Evolutionary conservation across 2,329 filamentous ascomycete genomes (phyloP).

Genomic region (Fusarium concolor): DNA sequence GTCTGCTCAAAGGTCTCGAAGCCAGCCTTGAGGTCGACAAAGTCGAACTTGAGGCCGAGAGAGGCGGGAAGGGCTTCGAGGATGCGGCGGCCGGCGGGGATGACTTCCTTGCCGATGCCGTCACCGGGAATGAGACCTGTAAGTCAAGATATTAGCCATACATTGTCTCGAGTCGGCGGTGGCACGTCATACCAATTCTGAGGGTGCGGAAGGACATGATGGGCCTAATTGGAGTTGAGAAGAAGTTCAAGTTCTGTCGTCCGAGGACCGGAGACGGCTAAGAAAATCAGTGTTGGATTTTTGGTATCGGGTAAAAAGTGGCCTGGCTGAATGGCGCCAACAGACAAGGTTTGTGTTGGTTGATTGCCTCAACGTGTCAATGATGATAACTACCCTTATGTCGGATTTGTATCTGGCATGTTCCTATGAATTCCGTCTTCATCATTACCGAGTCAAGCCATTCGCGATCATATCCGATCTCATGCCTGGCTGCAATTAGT

Average conservation of each 20-base stretch:
- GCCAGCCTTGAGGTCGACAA: conserved; percentile 91
- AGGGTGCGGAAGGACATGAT: conserved; percentile 57
- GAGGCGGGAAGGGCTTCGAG: conserved; percentile 94
- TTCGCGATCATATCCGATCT: neutral
- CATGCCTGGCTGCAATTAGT: neutral
- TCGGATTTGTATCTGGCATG: neutral
- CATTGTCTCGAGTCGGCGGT: neutral
- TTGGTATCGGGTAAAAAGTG: conserved; percentile 37
- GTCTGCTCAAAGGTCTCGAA: conserved; percentile 94
- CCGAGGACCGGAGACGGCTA: conserved; percentile 45
- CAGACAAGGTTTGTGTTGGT: conserved; percentile 27
- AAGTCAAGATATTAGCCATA: conserved; percentile 1
- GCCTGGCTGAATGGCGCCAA: conserved; percentile 27
- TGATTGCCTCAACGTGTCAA: neutral
- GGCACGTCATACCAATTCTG: conserved; percentile 52
- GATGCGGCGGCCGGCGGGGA: conserved; percentile 89
- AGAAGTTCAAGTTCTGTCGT: conserved; percentile 42
- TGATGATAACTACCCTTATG: neutral
- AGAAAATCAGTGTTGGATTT: conserved; percentile 26
- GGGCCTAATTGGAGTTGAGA: conserved; percentile 41
- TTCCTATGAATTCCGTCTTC: neutral
- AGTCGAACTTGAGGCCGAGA: conserved; percentile 92
- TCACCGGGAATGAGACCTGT: conserved; percentile 95
- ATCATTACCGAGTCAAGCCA: neutral
- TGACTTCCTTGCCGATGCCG: conserved; percentile 98